Evolutionary conservation across 257 asterid species (phyloP), one percentile per base, ranked within the genome.

Genomic region (Knoxia roxburghii): DNA sequence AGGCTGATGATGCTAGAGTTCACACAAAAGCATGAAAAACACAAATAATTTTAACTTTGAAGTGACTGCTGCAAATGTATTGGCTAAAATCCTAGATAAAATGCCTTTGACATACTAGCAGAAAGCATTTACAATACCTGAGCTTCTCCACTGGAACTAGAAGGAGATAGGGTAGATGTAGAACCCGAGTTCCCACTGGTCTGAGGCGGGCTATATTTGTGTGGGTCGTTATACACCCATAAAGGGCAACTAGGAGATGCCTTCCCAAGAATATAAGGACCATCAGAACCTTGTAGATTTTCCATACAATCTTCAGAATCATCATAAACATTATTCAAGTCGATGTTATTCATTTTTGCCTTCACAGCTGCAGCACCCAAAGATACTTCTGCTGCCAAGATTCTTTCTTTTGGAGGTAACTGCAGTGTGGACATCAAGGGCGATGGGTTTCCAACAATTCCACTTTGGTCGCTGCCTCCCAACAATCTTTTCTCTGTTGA

Each of bases 131-230:
- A 27, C 1, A 51, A 65, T 63, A 93, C 97, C 97, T 89, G 96
- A 29, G 87, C 82, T 75, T 93, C 99, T 73, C 88, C 95, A 76
- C 92, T 90, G 69, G 95, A 89, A 78, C 85, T 86, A 67, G 97
- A 92, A 51, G 85, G 89, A 51, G 97, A 92, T 63, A 75, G 91
- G 79, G 87, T 77, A 45, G 86, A 77, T 3, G 87, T 78, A 65
- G 91, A 90, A 73, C 88, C 90, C 14, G 96, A 82, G 79, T 84
- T 85, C 72, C 86, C 85, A 90, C 94, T 87, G 62, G 80, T 79
- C 64, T 83, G 89, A 73, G 91, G 78, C 15, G 89, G 88, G 76
- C 83, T 86, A 69, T 80, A 81, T 74, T 57, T 83, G 75, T 71
- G 79, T 70, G 89, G 80, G 76, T 80, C 91, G 71, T 78, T 84